A percentile compares a stretch with the other conserved stretches of the same genome.
These are phyloP conservation scores for Hanseniaspora vineae DNA, from an alignment of 805 yeast genomes.

Conservation along the genomic window DNA sequence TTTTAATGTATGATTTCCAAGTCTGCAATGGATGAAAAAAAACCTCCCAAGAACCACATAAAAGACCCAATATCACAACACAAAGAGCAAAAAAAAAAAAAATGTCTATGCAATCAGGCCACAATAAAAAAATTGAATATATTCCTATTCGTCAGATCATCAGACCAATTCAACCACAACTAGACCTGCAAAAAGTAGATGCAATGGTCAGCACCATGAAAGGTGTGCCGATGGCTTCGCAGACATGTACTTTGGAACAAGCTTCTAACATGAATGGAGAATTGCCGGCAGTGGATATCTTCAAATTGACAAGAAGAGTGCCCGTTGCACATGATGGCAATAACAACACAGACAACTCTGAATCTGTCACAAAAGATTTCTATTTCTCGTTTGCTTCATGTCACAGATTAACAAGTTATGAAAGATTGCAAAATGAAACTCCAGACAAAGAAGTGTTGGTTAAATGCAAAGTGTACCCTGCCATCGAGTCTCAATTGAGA, in stretches of 20 bases:
- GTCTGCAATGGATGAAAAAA: too few relatives aligned
- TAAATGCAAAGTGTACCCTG: constrained; percentile 60
- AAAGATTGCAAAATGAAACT: constrained; percentile 31
- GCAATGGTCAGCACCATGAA: constrained; percentile 64
- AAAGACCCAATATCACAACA: too few relatives aligned
- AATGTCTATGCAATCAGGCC: constrained; percentile 62
- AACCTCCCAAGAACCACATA: too few relatives aligned
- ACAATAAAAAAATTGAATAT: constrained; percentile 36
- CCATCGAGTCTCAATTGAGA: constrained; percentile 53
- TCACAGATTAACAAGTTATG: constrained; percentile 82
- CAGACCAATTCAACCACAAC: constrained; percentile 77
- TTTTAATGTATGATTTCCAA: too few relatives aligned
- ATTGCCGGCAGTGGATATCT: constrained; percentile 72
- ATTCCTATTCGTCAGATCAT: constrained; percentile 57
- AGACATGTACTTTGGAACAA: constrained; percentile 38
- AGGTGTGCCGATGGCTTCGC: constrained; percentile 51
- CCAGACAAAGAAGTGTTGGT: constrained; percentile 31
- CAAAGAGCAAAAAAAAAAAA: not conserved
- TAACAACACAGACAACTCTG: not conserved
- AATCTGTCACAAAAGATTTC: constrained; percentile 12
- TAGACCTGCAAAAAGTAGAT: constrained; percentile 60
- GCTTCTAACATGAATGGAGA: constrained; percentile 36
- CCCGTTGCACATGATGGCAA: constrained; percentile 28
- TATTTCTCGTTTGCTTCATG: constrained; percentile 89
- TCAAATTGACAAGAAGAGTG: constrained; percentile 43